phyloP scores from a whole-genome alignment of 305 asterid genomes.

The Rubia tinctorum region DNA sequence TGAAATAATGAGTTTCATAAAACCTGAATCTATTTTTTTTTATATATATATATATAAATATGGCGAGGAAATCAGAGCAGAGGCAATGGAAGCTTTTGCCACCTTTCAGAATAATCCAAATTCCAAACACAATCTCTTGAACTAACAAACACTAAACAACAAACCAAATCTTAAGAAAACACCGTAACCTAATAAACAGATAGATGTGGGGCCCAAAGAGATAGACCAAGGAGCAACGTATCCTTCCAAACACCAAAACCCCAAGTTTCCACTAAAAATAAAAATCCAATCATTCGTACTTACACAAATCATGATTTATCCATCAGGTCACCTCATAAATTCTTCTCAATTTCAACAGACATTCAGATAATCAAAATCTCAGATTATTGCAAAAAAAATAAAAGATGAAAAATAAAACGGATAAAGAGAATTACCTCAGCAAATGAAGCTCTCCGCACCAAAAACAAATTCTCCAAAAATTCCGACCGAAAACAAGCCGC shows the following conservation, averaged over 20 bases:
- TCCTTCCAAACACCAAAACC: not conserved
- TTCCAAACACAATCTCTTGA: not conserved
- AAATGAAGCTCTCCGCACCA: not conserved
- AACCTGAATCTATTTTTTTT: too few species aligned
- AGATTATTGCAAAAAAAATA: not conserved
- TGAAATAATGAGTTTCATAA: too few species aligned
- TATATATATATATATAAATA: too few species aligned
- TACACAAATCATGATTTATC: too few species aligned
- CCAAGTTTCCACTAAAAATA: not conserved
- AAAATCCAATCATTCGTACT: too few species aligned
- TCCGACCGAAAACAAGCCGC: not conserved
- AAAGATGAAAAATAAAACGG: not conserved
- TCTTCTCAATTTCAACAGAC: not conserved
- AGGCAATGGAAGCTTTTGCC: not conserved
- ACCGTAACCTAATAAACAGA: not conserved
- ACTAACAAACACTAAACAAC: not conserved
- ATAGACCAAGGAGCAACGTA: not conserved
- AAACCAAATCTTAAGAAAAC: not conserved
- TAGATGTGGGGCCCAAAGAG: constrained; percentile 2
- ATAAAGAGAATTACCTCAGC: not conserved
- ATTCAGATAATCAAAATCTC: not conserved
- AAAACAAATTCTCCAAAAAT: not conserved
- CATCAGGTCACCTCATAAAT: not conserved
- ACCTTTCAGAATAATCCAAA: not conserved
- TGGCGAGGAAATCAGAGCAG: not conserved